Conservation (phyloP, 371 early-diverging fungal species). For the Zychaea mexicana region DNA sequence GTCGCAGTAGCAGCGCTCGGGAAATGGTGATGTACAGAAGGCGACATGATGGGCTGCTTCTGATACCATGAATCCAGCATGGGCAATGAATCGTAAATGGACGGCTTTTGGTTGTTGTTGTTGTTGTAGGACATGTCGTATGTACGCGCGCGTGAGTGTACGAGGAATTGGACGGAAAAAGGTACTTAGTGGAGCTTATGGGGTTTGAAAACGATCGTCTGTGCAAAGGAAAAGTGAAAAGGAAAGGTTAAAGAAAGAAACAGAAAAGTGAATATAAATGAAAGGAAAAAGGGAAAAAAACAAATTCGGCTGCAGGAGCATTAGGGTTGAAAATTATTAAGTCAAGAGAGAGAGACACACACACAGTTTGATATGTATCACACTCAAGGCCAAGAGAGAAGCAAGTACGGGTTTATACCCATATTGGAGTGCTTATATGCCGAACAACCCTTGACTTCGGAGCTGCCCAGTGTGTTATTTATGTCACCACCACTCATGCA, state of each 20-base stretch:
- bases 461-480: too few species aligned
- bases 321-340: too few species aligned
- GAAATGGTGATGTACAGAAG: not conserved
- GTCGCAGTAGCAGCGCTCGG: too few species aligned
- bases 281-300: not conserved
- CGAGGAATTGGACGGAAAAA: not conserved
- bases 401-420: not conserved
- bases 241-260: not conserved
- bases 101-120: constrained; percentile 3
- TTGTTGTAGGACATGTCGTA: not conserved
- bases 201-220: not conserved
- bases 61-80: constrained; percentile 23
- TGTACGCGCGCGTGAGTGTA: not conserved
- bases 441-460: too few species aligned
- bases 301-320: too few species aligned
- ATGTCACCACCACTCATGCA: too few species aligned
- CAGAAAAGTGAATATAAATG: not conserved
- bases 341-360: too few species aligned
- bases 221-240: not conserved
- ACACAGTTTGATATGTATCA: too few species aligned
- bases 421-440: not conserved
- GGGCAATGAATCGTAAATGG: constrained; percentile 18
- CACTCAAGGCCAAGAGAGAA: too few species aligned
- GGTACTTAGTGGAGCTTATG: not conserved
- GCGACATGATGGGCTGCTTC: not conserved